Base-by-base conservation (phyloP, 495 filamentous ascomycete species). In the Aspergillus asperescens region DNA sequence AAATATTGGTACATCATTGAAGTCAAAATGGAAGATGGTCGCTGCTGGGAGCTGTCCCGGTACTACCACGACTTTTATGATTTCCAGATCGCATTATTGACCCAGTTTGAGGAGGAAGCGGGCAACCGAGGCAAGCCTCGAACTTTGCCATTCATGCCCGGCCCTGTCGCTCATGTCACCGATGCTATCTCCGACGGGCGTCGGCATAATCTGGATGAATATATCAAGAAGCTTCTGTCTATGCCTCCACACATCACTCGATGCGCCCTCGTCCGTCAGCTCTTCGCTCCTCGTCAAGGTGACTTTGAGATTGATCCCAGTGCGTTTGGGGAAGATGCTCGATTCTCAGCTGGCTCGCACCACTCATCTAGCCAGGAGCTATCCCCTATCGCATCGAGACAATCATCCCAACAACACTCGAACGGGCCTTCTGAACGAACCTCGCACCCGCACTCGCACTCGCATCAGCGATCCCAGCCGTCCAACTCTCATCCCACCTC, bases 1-100 rank as follows among this genome's bases (percentile, higher is more conserved):
- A 95, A 95, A 59, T 98, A 97, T 65, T 97, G 93, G 90, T 98
- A 96, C 65, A 87, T 95, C 46, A 89, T 98, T 50, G 92, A 97
- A 62, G 89, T 87, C 22, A 76, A 83, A 58, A 84, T 98, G 72
- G 90, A 95, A 57, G 90, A 96, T 64, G 91, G 90, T 31, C 81
- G 86, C 38, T 84, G 87, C 60, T 97, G 92, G 90, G 90, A 94
- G 63, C 71, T 98, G 37, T 89, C 88, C 43, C 81, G 93, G 42
- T 93, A 90, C 62, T 98, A 98, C 62, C 89, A 96, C 63, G 94
- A 98, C 66, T 98, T 98, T 65, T 98, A 97, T 68, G 93, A 97
- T 63, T 95, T 97, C 70, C 93, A 98, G 67, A 97, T 97, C 64
- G 85, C 88, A 15, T 85, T 98, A 5, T 77, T 98, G 38, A 91